A percentile compares a stretch with the other conserved stretches of the same genome.
Evolutionary conservation across 179 eudicot genomes (phyloP).

Genomic region (Heliamphora pulchella): DNA sequence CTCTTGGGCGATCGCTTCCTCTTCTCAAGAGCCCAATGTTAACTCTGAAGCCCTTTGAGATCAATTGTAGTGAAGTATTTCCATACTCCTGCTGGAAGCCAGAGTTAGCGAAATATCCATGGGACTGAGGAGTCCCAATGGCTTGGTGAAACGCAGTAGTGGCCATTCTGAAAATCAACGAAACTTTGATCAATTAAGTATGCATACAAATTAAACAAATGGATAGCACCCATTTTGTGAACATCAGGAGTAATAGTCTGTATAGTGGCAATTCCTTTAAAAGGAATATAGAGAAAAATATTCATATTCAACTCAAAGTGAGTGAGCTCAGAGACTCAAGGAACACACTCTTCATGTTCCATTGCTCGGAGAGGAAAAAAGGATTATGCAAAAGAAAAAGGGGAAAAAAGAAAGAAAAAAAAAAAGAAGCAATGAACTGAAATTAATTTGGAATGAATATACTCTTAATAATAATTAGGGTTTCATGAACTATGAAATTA

Average conservation of each 20-base stretch:
- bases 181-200: neutral
- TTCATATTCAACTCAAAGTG: constrained; percentile 2
- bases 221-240: neutral
- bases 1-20: constrained; percentile 25
- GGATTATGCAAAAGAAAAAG: neutral
- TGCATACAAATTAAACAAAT: neutral
- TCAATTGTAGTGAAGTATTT: constrained; percentile 25
- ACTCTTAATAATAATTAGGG: constrained; percentile 6
- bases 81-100: constrained; percentile 21
- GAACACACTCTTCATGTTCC: neutral
- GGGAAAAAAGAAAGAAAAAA: neutral
- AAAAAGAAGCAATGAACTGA: neutral
- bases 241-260: neutral
- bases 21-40: constrained; percentile 29
- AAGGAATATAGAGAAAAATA: neutral
- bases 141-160: constrained; percentile 35
- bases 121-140: constrained; percentile 31
- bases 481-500: neutral
- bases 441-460: neutral
- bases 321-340: neutral
- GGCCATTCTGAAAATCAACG: constrained; percentile 35
- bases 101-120: constrained; percentile 22
- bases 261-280: neutral
- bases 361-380: neutral
- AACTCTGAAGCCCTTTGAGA: constrained; percentile 38